Base-by-base conservation (phyloP, 306 rosid genomes). In the Parietaria judaica region DNA sequence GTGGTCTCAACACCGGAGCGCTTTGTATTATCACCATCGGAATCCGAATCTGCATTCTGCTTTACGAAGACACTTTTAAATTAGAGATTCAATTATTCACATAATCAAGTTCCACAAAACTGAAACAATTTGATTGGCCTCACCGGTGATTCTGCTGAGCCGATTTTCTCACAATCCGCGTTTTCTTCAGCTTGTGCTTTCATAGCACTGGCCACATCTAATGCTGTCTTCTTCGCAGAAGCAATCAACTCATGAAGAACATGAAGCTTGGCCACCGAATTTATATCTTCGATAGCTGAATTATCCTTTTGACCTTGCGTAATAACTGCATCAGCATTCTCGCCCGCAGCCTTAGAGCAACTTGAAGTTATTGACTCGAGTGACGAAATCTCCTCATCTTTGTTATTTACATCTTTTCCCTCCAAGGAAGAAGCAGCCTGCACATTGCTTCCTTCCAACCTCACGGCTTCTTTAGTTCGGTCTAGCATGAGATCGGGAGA, bases 221-320 rank as follows among this genome's bases (percentile, higher is more conserved):
- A 64, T 61, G 89, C 94, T 35, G 83, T 95, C 72, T 73, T 78
- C 75, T 84, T 84, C 5, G 85, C 90, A 54, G 90, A 79, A 70
- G 95, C 97, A 68, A 94, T 86, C 81, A 94, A 79, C 67, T 84
- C 87, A 44, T 97, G 97, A 68, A 89, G 68, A 68, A 89, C 79
- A 73, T 77, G 78, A 72, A 94, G 76, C 60, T 80, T 73, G 56
- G 74, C 58, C 64, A 53, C 85, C 44, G 79, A 74, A 72, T 81
- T 58, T 36, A 76, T 66, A 39, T 64, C 71, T 79, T 82, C 85
- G 4, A 74, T 69, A 65, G 68, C 70, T 75, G 78, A 48, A 56
- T 14, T 64, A 77, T 70, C 78, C 61, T 63, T 63, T 48, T 76
- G 84, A 69, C 63, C 66, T 56, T 65, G 67, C 72, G 80, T 74